phyloP scores from a whole-genome alignment of 2,329 filamentous ascomycete genomes.

The Neonectria magnoliae region DNA sequence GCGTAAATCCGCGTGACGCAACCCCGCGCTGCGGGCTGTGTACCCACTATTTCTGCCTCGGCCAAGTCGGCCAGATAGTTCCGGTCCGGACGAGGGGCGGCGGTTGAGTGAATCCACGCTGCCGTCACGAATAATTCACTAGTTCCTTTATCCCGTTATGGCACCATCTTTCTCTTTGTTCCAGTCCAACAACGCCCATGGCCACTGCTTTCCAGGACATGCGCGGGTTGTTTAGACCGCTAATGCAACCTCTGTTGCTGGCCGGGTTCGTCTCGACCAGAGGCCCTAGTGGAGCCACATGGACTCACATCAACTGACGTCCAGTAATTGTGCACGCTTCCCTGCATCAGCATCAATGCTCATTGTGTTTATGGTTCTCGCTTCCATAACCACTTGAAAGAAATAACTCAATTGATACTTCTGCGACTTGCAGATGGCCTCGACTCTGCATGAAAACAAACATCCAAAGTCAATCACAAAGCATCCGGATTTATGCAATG shows the following conservation, averaged over 20 bases:
- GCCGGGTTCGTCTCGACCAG: slow-evolving; percentile 21
- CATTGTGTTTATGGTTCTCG: neutral
- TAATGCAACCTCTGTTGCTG: slow-evolving; percentile 38
- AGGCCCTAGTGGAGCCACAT: slow-evolving; percentile 26
- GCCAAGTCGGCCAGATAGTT: neutral
- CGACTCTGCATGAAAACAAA: neutral
- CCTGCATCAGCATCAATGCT: neutral
- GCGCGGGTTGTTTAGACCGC: slow-evolving; percentile 25
- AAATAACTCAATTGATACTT: neutral
- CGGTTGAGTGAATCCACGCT: neutral
- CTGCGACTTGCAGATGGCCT: neutral
- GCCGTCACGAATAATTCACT: no score
- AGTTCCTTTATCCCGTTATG: no score
- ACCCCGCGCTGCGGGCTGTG: slow-evolving; percentile 18
- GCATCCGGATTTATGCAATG: neutral
- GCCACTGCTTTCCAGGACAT: slow-evolving; percentile 23
- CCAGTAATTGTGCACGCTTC: neutral
- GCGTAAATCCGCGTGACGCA: slow-evolving; percentile 38
- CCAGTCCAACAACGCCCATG: slow-evolving; percentile 5
- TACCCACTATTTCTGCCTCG: slow-evolving; percentile 7
- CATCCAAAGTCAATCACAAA: neutral
- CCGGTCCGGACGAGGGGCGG: slow-evolving; percentile 14
- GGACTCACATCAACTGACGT: neutral
- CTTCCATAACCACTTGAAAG: neutral
- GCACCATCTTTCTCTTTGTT: neutral